Conservation (phyloP, 768 basidiomycete species). For the Naganishia friedmannii region DNA sequence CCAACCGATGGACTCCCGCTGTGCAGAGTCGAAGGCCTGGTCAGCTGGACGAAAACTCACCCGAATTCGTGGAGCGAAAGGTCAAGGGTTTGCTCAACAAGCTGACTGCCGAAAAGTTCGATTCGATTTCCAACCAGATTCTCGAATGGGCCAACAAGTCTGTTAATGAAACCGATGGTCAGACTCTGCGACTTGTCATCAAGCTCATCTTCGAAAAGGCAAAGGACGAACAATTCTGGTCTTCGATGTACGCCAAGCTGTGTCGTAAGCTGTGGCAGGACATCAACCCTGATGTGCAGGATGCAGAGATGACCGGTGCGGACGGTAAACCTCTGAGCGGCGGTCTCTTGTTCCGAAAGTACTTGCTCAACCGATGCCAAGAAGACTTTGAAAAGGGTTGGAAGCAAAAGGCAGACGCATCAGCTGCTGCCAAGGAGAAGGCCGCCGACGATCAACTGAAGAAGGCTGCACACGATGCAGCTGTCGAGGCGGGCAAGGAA, state of each 20-base stretch:
- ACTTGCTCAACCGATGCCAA: conserved; percentile 92
- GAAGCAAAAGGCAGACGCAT: conserved; percentile 80
- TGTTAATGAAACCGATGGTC: conserved; percentile 84
- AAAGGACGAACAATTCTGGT: conserved; percentile 91
- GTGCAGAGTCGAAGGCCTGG: conserved; percentile 51
- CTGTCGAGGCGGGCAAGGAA: conserved; percentile 59
- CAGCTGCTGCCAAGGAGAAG: conserved; percentile 79
- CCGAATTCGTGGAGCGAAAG: conserved; percentile 86
- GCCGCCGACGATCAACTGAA: conserved; percentile 79
- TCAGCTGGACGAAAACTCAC: conserved; percentile 63
- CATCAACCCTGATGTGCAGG: conserved; percentile 80
- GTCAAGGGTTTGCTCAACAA: conserved; percentile 90
- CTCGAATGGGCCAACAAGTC: conserved; percentile 92
- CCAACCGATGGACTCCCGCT: conserved; percentile 73
- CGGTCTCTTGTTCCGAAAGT: conserved; percentile 92
- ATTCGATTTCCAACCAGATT: conserved; percentile 91
- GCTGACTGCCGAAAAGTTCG: conserved; percentile 94
- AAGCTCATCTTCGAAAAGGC: conserved; percentile 95
- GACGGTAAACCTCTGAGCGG: conserved; percentile 89
- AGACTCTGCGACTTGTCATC: conserved; percentile 93
- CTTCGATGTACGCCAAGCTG: conserved; percentile 93
- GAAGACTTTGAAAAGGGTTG: conserved; percentile 97
- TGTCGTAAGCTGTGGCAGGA: conserved; percentile 95
- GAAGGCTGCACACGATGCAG: conserved; percentile 57
- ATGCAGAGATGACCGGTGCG: conserved; percentile 74